Conservation (phyloP, 129 eudicot genomes). For the Oenanthe sinensis region DNA sequence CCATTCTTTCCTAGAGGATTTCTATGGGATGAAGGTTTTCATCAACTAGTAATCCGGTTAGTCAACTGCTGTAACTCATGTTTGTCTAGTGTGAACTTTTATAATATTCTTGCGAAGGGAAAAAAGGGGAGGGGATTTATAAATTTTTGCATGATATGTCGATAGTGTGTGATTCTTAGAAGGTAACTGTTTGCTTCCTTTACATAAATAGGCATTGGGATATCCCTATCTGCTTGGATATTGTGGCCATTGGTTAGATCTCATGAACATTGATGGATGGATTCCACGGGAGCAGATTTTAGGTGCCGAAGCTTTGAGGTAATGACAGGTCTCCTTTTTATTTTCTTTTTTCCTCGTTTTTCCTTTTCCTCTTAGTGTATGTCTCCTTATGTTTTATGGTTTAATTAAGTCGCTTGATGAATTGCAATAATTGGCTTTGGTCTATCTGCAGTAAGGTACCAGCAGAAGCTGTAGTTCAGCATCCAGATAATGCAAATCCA, state of each 20-base stretch:
- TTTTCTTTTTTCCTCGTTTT: background rate
- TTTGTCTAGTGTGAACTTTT: background rate
- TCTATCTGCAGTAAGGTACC: slow-evolving; percentile 77
- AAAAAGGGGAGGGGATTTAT: background rate
- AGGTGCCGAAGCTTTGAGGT: slow-evolving; percentile 98
- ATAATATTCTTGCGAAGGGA: background rate
- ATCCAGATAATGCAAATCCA: slow-evolving; percentile 92
- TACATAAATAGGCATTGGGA: slow-evolving; percentile 82
- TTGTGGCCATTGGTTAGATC: slow-evolving; percentile 94
- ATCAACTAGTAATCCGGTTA: slow-evolving; percentile 84
- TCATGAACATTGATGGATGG: slow-evolving; percentile 98
- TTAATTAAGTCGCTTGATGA: background rate
- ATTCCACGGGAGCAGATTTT: slow-evolving; percentile 98
- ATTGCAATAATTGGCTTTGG: background rate
- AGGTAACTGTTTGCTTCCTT: slow-evolving; percentile 3
- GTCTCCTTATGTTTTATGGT: background rate
- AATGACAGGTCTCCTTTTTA: background rate
- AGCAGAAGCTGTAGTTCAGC: slow-evolving; percentile 77
- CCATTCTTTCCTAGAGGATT: slow-evolving; percentile 96
- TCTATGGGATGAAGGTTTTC: slow-evolving; percentile 99
- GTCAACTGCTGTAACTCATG: slow-evolving; percentile 14
- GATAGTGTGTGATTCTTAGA: background rate
- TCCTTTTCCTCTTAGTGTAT: too few species aligned
- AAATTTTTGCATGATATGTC: background rate
- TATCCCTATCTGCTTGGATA: slow-evolving; percentile 68